Evolutionary conservation across 768 basidiomycete genomes (phyloP), one percentile per base, ranked within the genome.

Genomic region (Suillus placidus): DNA sequence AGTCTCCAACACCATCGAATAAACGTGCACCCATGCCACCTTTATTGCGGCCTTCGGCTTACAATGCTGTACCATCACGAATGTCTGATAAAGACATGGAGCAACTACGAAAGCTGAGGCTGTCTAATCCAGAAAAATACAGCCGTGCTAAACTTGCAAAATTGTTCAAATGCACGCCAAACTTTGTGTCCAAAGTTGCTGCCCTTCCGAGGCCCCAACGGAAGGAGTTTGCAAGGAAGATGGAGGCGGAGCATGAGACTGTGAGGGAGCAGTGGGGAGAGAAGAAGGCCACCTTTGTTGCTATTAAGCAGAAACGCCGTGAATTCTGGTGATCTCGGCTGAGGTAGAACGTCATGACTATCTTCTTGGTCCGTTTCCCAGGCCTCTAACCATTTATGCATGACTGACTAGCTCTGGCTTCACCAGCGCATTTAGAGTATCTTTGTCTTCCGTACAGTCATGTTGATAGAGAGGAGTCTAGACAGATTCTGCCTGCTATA

Each of bases 81-180:
- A 75, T 86, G 63, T 82, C 85, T 0, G 83, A 83, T 54, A 84
- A 85, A 61, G 78, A 81, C 56, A 75, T 93, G 16, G 81, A 78
- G 49, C 80, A 86, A 69, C 85, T 94, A 57, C 83, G 84, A 43
- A 69, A 81, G 26, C 82, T 94, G 60, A 82, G 93, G 61, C 77
- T 73, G 60, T 78, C 79, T 62, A 78, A 92, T 72, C 92, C 91
- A 0, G 72, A 71, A 7, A 79, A 74, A 40, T 90, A 88, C 77
- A 90, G 88, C 63, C 83, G 89, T 52, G 77, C 78, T 64, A 84
- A 81, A 74, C 83, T 95, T n/a, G 92, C 94, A 35, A 83, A 84
- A 73, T 87, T 85, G 83, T 95, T 95, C 76, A 83, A 83, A 16
- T 91, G 90, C 80, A 88, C 90, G 10, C 82, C 85, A 54, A 79